Base-by-base conservation (phyloP, 768 basidiomycete genomes). In the Termitomyces sp. region DNA sequence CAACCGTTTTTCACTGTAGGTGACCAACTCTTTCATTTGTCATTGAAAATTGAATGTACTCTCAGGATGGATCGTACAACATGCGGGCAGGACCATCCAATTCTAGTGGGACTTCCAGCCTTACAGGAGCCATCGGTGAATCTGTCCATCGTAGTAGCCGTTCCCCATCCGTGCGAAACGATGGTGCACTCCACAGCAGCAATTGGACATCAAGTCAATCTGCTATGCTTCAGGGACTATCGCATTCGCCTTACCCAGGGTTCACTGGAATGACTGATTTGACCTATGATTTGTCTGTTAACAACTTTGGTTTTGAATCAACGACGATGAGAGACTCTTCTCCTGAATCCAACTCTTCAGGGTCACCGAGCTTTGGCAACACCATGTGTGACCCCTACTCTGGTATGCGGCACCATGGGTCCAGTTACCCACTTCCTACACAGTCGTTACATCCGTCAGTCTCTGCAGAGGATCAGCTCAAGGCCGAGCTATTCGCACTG, bases 71-170 rank as follows among this genome's bases (percentile, higher is more conserved):
- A 49, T 1, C 27, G 37, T 55, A 63, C 63, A 69, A 47, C 54
- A 60, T 67, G 59, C 70, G 71, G 54, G 69, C 76, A 34, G 69
- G 74, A 48, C 70, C 75, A 20, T 79, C 83, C 0, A 72, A 68
- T 67, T 78, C 78, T 63, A 73, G 69, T 44, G 69, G 80, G 41
- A 80, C 81, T 60, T 79, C 76, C 51, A 81, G 77, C 55, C 73
- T 90, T 58, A 82, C 81, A 30, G 85, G 85, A 58, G 86, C 88
- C 27, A 82, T 89, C 71, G 85, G 83, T 52, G 84, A 86, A 12
- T 42, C 63, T 72, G 59, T 76, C 30, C 72, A 75, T 69, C 65
- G 70, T 42, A 55, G 50, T 27, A 64, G 61, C 55, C 63, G 61
- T 41, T 64, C 65, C n/a, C 57, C 65, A 18, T 49, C 61, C 18